Evolutionary conservation across 495 filamentous ascomycete genomes (phyloP), one percentile per base, ranked within the genome.

Genomic region (Beverwykella pulmonaria): DNA sequence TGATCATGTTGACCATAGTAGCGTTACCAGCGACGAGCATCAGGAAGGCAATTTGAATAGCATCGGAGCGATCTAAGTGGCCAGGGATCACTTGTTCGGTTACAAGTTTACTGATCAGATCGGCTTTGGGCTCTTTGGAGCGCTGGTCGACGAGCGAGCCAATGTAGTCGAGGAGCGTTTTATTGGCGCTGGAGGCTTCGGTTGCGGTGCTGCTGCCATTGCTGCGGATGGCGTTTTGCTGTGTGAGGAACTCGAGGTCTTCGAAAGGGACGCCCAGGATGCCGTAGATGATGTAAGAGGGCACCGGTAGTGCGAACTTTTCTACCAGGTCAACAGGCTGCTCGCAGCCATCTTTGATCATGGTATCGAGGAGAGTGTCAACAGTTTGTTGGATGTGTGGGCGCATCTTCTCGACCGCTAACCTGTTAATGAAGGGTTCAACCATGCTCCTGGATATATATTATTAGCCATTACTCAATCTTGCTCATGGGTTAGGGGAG

Each of bases 1-100:
- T 72, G 53, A 81, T 81, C 77, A 81, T 81, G 65, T 77, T 80
- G 12, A 82, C 75, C 77, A 82, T 80, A 12, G 80, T 81, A 0
- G 80, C 79, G 44, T 82, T 82, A 2, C 79, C 80, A 0, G 80
- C 80, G 0, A 80, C 79, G 1, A 82, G 75, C 34, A 81, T 63
- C 25, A 82, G 61, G 65, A 81, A 82, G 0, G 79, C 77, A 56
- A 81, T 79, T 57, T 79, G 76, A 0, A 78, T 73, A 0, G 75
- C 78, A 34, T 80, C 79, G 0, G 59, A 66, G 65, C 72, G 75
- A 1, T 74, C 66, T 14, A 82, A 68, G 20, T 78, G 59, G 1
- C 80, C 80, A 5, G 72, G 70, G 22, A 71, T 73, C 9, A 75
- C 56, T 46, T 82, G 79, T 41, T 81, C 71, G 1, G 61, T 70